Percentiles rank a stretch among this genome's conserved stretches.
Conservation (phyloP, 495 filamentous ascomycete species). For the Hyaloscypha variabilis region DNA sequence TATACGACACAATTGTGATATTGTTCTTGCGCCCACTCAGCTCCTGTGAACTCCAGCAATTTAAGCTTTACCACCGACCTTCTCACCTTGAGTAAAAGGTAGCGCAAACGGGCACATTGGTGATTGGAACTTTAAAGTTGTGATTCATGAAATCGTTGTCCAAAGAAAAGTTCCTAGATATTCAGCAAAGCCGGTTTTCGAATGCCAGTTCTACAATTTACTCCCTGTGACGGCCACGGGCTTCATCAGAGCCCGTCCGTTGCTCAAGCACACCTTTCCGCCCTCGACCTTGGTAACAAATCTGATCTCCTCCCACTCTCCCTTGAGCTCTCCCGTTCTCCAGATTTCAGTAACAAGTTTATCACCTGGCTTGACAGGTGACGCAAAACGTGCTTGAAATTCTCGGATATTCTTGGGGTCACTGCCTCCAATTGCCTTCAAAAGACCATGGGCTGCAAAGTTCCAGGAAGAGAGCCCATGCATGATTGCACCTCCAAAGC, state of each 20-base stretch:
- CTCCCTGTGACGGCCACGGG: conserved; percentile 54
- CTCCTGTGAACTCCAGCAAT: no score
- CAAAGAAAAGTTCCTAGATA: background rate
- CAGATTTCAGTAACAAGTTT: conserved; percentile 67
- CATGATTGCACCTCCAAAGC: conserved; percentile 86
- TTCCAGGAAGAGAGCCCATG: conserved; percentile 90
- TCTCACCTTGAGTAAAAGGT: no score
- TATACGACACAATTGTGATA: no score
- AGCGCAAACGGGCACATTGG: no score
- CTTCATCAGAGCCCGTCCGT: conserved; percentile 80
- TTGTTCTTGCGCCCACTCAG: no score
- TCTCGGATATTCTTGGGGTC: conserved; percentile 79
- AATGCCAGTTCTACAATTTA: conserved; percentile 55
- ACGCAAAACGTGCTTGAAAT: conserved; percentile 87
- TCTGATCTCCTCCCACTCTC: conserved; percentile 79
- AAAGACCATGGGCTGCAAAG: conserved; percentile 71
- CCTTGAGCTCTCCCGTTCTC: conserved; percentile 63
- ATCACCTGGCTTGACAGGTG: conserved; percentile 77
- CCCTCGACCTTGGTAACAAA: conserved; percentile 73
- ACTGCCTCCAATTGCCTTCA: conserved; percentile 71
- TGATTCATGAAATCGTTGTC: no score
- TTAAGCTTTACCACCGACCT: no score
- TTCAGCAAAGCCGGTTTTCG: background rate
- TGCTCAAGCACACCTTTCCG: conserved; percentile 79
- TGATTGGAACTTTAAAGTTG: no score